Percentiles rank a stretch among this genome's conserved stretches.
Evolutionary conservation across 2,329 filamentous ascomycete species (phyloP).

Genomic region (Botrytis squamosa): DNA sequence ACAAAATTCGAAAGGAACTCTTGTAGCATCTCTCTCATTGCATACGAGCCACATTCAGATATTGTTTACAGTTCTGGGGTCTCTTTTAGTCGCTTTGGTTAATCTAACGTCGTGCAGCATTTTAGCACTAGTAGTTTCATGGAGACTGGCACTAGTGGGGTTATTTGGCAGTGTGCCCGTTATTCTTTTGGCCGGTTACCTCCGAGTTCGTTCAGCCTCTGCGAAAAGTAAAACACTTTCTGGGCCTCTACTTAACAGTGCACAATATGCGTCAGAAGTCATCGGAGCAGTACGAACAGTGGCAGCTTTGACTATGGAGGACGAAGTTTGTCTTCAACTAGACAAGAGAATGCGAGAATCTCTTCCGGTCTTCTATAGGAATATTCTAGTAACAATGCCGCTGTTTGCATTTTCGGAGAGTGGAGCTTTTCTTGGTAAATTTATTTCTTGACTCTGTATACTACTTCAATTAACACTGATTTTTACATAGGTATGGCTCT

Average conservation of each 20-base stretch:
- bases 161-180: slow-evolving; percentile 50
- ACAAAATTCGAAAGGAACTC: slow-evolving; percentile 79
- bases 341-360: slow-evolving; percentile 37
- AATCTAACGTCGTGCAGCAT: slow-evolving; percentile 61
- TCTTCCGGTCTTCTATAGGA: slow-evolving; percentile 24
- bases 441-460: slow-evolving; percentile 56
- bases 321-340: slow-evolving; percentile 40
- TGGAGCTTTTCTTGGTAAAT: slow-evolving; percentile 43
- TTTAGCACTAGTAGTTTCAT: slow-evolving; percentile 29
- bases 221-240: slow-evolving; percentile 42
- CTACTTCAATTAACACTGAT: neutral
- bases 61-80: slow-evolving; percentile 43
- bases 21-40: slow-evolving; percentile 84
- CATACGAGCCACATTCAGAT: slow-evolving; percentile 68
- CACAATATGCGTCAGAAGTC: slow-evolving; percentile 47
- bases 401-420: slow-evolving; percentile 33
- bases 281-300: slow-evolving; percentile 47
- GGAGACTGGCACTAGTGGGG: slow-evolving; percentile 42
- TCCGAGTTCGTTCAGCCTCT: slow-evolving; percentile 56
- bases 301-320: slow-evolving; percentile 45
- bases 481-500: slow-evolving; percentile 62
- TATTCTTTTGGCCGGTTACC: slow-evolving; percentile 52
- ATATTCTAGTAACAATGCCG: slow-evolving; percentile 32
- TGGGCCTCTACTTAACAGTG: slow-evolving; percentile 48
- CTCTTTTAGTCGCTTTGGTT: slow-evolving; percentile 5